Percentiles rank a stretch among this genome's conserved stretches.
These are phyloP conservation scores for Leonotis leonurus DNA, from an alignment of 257 asterid species.

Conservation along the genomic window DNA sequence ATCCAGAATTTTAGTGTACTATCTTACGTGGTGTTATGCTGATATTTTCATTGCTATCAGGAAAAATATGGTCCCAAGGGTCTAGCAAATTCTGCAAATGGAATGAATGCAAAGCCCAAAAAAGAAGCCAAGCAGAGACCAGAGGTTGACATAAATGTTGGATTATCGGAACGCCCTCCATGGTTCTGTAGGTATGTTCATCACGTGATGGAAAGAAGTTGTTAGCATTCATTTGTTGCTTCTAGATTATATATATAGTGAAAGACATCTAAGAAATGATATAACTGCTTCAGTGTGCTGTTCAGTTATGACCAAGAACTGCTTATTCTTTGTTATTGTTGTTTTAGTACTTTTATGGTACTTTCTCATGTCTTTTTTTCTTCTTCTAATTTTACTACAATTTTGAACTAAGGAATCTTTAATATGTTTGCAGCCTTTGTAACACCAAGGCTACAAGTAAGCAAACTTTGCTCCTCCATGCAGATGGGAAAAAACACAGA, in stretches of 20 bases:
- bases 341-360: background rate
- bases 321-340: background rate
- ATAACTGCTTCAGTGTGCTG: background rate
- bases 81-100: conserved; percentile 48
- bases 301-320: background rate
- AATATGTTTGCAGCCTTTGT: conserved; percentile 57
- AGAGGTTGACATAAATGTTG: conserved; percentile 77
- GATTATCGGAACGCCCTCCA: conserved; percentile 74
- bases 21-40: background rate
- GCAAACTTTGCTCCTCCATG: conserved; percentile 89
- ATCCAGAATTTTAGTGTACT: background rate
- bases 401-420: background rate
- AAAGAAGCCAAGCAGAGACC: conserved; percentile 56
- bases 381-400: background rate
- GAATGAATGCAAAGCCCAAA: conserved; percentile 42
- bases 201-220: background rate
- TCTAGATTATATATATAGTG: conserved; percentile 11
- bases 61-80: conserved; percentile 98
- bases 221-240: background rate
- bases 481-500: conserved; percentile 90
- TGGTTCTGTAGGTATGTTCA: conserved; percentile 86
- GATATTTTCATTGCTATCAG: conserved; percentile 29
- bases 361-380: background rate
- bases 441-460: conserved; percentile 82
- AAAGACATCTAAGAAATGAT: background rate